Evolutionary conservation across 2,329 filamentous ascomycete species (phyloP).

Genomic region (Pseudogymnoascus sp.): DNA sequence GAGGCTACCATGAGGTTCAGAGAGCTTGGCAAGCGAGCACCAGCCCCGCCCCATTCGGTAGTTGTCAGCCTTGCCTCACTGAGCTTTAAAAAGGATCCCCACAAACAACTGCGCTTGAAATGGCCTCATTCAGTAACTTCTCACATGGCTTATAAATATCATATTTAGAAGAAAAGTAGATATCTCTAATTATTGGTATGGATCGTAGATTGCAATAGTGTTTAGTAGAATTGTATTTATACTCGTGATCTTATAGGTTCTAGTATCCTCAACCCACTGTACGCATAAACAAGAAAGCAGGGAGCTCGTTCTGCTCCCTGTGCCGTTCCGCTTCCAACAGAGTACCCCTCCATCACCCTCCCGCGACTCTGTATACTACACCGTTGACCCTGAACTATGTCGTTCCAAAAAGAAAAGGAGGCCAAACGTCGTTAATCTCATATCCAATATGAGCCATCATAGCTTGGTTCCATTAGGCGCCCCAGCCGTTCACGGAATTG

Average conservation of each 20-base stretch:
- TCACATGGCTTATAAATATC: neutral
- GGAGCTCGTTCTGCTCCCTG: neutral
- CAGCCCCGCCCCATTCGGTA: neutral
- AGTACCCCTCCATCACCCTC: neutral
- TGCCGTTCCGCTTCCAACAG: neutral
- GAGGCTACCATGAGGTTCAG: neutral
- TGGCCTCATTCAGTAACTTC: neutral
- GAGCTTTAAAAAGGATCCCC: neutral
- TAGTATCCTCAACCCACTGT: neutral
- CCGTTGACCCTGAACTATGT: neutral
- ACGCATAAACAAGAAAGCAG: neutral
- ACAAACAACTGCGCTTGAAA: neutral
- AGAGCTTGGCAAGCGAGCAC: neutral
- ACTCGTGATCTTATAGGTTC: neutral
- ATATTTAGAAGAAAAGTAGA: neutral
- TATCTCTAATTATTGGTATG: neutral
- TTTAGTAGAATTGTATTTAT: neutral
- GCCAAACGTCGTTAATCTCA: neutral
- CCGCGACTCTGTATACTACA: neutral
- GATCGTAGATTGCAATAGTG: neutral
- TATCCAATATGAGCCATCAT: neutral
- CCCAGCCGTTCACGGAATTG: neutral
- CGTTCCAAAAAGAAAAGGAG: neutral
- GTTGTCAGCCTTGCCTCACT: neutral
- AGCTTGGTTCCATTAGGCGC: neutral